phyloP scores from a whole-genome alignment of 2,329 filamentous ascomycete species.

The Penicillium sp. region DNA sequence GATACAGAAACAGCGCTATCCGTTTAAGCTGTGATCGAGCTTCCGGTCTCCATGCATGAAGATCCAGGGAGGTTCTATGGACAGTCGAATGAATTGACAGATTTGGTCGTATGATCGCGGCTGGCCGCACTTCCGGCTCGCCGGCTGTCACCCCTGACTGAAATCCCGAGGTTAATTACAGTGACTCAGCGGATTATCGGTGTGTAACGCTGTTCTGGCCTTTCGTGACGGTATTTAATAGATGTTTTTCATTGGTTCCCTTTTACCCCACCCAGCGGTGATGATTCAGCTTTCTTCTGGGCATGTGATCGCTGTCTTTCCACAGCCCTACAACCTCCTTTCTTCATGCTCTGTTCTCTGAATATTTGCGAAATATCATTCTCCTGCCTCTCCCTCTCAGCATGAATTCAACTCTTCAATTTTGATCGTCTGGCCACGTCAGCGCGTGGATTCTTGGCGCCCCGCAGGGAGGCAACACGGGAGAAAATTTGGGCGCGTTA shows the following conservation, averaged over 20 bases:
- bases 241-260: not conserved
- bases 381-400: not conserved
- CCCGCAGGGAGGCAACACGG: conserved; percentile 1
- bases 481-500: conserved; percentile 4
- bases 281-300: conserved; percentile 1
- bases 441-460: conserved; percentile 3
- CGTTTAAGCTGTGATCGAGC: not conserved
- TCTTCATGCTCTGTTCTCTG: not conserved
- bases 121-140: conserved; percentile 29
- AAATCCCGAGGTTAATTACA: not conserved
- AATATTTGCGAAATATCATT: not conserved
- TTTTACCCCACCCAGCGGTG: not conserved
- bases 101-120: conserved; percentile 36
- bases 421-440: conserved; percentile 8
- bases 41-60: conserved; percentile 8
- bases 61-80: conserved; percentile 7
- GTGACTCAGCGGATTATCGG: not conserved
- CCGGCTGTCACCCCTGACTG: conserved; percentile 8
- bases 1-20: not conserved
- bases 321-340: not conserved
- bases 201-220: not conserved
- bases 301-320: conserved; percentile 7
- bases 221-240: conserved; percentile 1
- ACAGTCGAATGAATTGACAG: conserved; percentile 1
- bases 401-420: not conserved